Conservation (phyloP, 2,329 filamentous ascomycete genomes). For the Sphaerulina musiva region DNA sequence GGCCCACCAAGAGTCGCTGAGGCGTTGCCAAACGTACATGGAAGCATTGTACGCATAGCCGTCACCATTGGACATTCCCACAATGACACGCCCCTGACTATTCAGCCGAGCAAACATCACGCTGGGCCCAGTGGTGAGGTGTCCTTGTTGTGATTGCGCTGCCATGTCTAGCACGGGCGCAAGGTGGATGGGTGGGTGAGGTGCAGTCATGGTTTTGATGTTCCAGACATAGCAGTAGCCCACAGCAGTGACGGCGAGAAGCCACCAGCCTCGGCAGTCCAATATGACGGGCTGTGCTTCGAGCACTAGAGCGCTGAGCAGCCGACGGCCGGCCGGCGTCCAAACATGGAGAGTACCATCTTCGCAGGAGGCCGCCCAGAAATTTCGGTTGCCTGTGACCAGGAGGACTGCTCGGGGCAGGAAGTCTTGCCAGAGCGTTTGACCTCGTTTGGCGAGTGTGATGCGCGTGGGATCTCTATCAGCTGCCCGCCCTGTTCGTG, state of each 20-base stretch:
- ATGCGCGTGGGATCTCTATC: slow-evolving; percentile 78
- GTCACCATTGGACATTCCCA: slow-evolving; percentile 92
- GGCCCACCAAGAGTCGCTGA: slow-evolving; percentile 98
- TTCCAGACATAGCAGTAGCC: slow-evolving; percentile 95
- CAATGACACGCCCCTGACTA: slow-evolving; percentile 73
- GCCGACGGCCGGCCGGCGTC: slow-evolving; percentile 81
- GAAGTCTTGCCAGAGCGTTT: slow-evolving; percentile 87
- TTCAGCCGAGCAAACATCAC: slow-evolving; percentile 90
- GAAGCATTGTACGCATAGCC: slow-evolving; percentile 81
- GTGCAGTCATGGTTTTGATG: slow-evolving; percentile 64
- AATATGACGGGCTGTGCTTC: slow-evolving; percentile 92
- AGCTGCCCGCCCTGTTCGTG: slow-evolving; percentile 53
- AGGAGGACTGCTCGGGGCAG: slow-evolving; percentile 80
- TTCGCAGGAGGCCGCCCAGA: slow-evolving; percentile 91
- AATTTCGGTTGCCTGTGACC: slow-evolving; percentile 79
- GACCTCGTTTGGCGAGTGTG: slow-evolving; percentile 71
- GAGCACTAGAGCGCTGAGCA: slow-evolving; percentile 76
- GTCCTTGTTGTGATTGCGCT: slow-evolving; percentile 67
- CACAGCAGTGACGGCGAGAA: slow-evolving; percentile 80
- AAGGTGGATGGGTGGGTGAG: slow-evolving; percentile 83
- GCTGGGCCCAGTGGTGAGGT: slow-evolving; percentile 72
- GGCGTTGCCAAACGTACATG: slow-evolving; percentile 86
- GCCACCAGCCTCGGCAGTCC: slow-evolving; percentile 81
- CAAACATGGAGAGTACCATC: slow-evolving; percentile 85
- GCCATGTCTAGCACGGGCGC: slow-evolving; percentile 85